Evolutionary conservation across 192 early-diverging fungal species (phyloP), one percentile per base, ranked within the genome.

Genomic region (Anaeromyces robustus): DNA sequence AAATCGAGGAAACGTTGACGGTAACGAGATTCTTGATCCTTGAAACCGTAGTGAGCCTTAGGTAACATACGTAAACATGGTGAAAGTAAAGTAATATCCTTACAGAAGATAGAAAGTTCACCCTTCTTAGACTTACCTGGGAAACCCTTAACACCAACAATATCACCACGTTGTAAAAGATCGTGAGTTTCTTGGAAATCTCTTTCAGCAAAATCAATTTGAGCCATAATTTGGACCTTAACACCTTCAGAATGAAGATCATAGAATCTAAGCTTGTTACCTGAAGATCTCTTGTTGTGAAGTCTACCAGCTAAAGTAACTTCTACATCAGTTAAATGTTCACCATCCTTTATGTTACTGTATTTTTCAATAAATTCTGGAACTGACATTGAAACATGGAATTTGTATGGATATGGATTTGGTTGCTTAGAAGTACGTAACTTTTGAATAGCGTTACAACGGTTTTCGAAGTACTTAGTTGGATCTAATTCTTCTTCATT

Each of bases 351-450:
- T 79, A 98, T 83, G 30, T 80, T 79, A 78, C 79, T 85, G 84
- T 89, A 99, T 90, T 95, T 95, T 83, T 92, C 89, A 81, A 97
- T 96, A 81, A 95, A 99, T 29, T 89, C 92, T 52, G 93, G 89
- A 81, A 99, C 79, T 18, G 93, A 94, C 82, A 95, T 90, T 77
- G 89, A 87, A 30, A 97, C 96, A 77, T 96, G 86, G 92, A 97
- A 99, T 91, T 99, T 99, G 92, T 99, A 93, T 78, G 97, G 97
- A 85, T 99, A 99, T 78, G 97, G 96, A 83, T 94, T 93, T 82
- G 96, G 94, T 43, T 92, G 88, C 81, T 93, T 86, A 80, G 90
- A 90, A 84, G 90, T 90, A 81, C 96, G 94, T 82, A 97, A 87
- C 89, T 93, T 90, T 80, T 89, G 89, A 80, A 99, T 89, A 26